Evolutionary conservation across 192 early-diverging fungal species (phyloP).

Genomic region (Martensiomyces pterosporus): DNA sequence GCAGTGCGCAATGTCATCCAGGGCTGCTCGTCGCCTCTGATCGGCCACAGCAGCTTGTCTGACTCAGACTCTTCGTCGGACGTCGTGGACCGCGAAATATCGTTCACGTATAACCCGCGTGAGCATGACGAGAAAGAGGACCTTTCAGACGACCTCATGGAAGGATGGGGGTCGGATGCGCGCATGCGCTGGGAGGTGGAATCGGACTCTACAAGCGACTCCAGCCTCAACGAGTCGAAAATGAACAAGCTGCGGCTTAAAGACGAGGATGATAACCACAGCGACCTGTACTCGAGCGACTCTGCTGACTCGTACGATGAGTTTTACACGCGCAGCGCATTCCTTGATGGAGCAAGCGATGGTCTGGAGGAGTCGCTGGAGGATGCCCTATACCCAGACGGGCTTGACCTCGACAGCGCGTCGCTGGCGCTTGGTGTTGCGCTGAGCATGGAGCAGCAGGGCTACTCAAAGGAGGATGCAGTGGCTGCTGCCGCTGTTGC

Average conservation of each 20-base stretch:
- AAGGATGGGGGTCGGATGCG: slow-evolving; percentile 29
- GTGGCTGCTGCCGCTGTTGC: slow-evolving; percentile 30
- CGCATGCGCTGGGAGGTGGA: slow-evolving; percentile 22
- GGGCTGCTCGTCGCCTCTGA: slow-evolving; percentile 25
- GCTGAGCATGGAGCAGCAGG: slow-evolving; percentile 51
- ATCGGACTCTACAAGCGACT: slow-evolving; percentile 15
- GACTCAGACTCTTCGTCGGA: slow-evolving; percentile 14
- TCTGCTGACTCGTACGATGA: slow-evolving; percentile 43
- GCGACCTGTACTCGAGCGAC: slow-evolving; percentile 40
- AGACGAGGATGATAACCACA: slow-evolving; percentile 27
- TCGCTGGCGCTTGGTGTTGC: slow-evolving; percentile 49
- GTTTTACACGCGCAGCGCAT: slow-evolving; percentile 38
- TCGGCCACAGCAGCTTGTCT: slow-evolving; percentile 12
- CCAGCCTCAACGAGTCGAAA: slow-evolving; percentile 30
- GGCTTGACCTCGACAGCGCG: slow-evolving; percentile 41
- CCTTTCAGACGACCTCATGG: slow-evolving; percentile 36
- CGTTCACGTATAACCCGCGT: slow-evolving; percentile 30
- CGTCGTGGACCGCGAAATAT: slow-evolving; percentile 12
- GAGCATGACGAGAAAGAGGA: slow-evolving; percentile 14
- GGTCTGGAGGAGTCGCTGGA: slow-evolving; percentile 5
- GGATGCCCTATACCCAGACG: slow-evolving; percentile 13
- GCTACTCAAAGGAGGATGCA: slow-evolving; percentile 47
- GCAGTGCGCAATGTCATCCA: slow-evolving; percentile 42
- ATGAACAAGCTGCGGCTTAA: slow-evolving; percentile 27
- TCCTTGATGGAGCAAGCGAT: slow-evolving; percentile 26